Conservation (phyloP, 805 yeast species). For the Lipomyces lipofer region DNA sequence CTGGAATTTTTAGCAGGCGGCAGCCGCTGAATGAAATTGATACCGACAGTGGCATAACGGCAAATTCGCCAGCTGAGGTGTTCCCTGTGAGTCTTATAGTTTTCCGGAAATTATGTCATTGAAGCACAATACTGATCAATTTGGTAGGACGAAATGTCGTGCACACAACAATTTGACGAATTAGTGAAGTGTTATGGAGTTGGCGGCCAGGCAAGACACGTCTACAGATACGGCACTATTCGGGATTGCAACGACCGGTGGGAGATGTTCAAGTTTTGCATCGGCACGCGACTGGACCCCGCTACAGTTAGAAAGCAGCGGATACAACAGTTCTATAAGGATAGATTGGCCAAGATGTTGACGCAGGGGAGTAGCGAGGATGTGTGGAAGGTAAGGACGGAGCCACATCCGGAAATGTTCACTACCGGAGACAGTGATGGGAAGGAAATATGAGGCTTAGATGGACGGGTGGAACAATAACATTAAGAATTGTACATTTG, state of each 20-base stretch:
- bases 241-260: conserved; percentile 69
- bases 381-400: conserved; percentile 60
- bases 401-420: no score
- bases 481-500: no score
- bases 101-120: background rate
- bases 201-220: conserved; percentile 85
- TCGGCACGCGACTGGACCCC: conserved; percentile 57
- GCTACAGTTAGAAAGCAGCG: conserved; percentile 52
- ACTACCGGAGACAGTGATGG: no score
- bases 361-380: conserved; percentile 78
- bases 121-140: background rate
- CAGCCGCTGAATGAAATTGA: conserved; percentile 4
- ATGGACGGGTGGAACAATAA: no score
- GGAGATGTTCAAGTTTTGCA: conserved; percentile 77
- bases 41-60: background rate
- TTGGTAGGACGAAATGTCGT: conserved; percentile 54
- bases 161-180: conserved; percentile 85
- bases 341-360: conserved; percentile 55
- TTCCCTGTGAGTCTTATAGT: conserved; percentile 17
- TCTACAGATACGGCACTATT: conserved; percentile 80
- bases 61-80: background rate
- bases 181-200: conserved; percentile 80
- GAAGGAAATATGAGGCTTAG: no score
- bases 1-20: background rate
- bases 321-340: conserved; percentile 71